Percentiles rank a stretch among this genome's conserved stretches.
Evolutionary conservation across 805 yeast species (phyloP).

Genomic region (Schwanniomyces yamadae): DNA sequence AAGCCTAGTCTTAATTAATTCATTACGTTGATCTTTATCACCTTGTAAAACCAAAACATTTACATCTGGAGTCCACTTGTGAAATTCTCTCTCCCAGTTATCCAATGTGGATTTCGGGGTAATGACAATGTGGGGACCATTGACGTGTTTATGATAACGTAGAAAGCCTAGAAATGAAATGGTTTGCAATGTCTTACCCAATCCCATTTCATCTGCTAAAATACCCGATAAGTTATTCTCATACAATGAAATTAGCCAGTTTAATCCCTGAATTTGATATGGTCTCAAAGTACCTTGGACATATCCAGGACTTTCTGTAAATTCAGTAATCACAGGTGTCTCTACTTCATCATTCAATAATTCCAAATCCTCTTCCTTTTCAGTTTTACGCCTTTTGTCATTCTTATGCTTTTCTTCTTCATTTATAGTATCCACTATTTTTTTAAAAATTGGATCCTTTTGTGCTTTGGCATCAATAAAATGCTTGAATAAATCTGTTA

Average conservation of each 20-base stretch:
- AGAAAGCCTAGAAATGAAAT: conserved; percentile 73
- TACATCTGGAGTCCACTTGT: conserved; percentile 79
- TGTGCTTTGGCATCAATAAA: conserved; percentile 65
- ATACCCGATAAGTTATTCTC: conserved; percentile 73
- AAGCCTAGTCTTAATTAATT: conserved; percentile 49
- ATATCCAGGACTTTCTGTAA: conserved; percentile 51
- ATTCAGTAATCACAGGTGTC: conserved; percentile 40
- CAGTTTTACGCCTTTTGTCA: conserved; percentile 63
- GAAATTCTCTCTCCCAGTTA: conserved; percentile 77
- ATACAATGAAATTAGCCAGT: conserved; percentile 71
- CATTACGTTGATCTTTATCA: conserved; percentile 63
- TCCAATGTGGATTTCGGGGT: conserved; percentile 81
- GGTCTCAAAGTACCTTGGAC: conserved; percentile 63
- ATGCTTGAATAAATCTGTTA: conserved; percentile 66
- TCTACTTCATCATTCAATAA: conserved; percentile 56
- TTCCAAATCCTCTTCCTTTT: conserved; percentile 77
- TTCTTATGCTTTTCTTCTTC: conserved; percentile 14
- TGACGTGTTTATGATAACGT: conserved; percentile 55
- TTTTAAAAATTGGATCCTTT: conserved; percentile 55
- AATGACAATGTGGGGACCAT: conserved; percentile 74
- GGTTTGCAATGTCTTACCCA: conserved; percentile 80
- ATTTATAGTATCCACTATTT: conserved; percentile 47
- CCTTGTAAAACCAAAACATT: conserved; percentile 71
- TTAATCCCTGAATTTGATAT: conserved; percentile 77
- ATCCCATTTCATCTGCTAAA: conserved; percentile 84